A percentile compares a stretch with the other conserved stretches of the same genome.
These are phyloP conservation scores for Cyclocybe cylindracea DNA, from an alignment of 768 basidiomycete species.

Conservation along the genomic window DNA sequence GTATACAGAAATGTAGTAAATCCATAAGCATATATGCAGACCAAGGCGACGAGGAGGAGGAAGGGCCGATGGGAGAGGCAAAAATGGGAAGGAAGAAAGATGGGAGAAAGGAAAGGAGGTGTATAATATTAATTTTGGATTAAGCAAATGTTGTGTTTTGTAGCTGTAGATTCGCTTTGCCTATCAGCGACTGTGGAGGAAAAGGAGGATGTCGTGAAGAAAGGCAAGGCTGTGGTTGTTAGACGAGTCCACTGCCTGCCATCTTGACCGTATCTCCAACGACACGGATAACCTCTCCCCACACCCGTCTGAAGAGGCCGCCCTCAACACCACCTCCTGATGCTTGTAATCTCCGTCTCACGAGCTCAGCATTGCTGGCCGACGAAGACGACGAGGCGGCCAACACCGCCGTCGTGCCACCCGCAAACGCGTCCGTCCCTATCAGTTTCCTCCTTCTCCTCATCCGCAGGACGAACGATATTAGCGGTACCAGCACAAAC, in stretches of 20 bases:
- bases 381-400: slow-evolving; percentile 12
- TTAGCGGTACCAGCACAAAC: slow-evolving; percentile 45
- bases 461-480: slow-evolving; percentile 53
- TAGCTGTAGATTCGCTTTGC: too few relatives aligned
- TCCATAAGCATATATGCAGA: not conserved
- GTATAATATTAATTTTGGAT: not conserved
- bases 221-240: slow-evolving; percentile 4
- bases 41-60: not conserved
- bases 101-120: not conserved
- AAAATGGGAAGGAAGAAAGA: not conserved
- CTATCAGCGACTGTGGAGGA: too few relatives aligned
- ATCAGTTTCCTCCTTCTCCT: slow-evolving; percentile 40
- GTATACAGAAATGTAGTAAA: slow-evolving; percentile 6
- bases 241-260: slow-evolving; percentile 77
- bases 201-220: too few relatives aligned
- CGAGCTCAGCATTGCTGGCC: slow-evolving; percentile 54
- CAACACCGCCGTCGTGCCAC: slow-evolving; percentile 13
- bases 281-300: slow-evolving; percentile 52
- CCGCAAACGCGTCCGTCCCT: slow-evolving; percentile 16
- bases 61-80: not conserved
- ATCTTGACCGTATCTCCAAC: slow-evolving; percentile 71
- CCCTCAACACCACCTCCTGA: slow-evolving; percentile 38
- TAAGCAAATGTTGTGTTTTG: slow-evolving; percentile 7
- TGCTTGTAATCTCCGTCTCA: slow-evolving; percentile 53
- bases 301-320: slow-evolving; percentile 39